Conservation (phyloP, 2,329 filamentous ascomycete species). For the Botrytis deweyae region DNA sequence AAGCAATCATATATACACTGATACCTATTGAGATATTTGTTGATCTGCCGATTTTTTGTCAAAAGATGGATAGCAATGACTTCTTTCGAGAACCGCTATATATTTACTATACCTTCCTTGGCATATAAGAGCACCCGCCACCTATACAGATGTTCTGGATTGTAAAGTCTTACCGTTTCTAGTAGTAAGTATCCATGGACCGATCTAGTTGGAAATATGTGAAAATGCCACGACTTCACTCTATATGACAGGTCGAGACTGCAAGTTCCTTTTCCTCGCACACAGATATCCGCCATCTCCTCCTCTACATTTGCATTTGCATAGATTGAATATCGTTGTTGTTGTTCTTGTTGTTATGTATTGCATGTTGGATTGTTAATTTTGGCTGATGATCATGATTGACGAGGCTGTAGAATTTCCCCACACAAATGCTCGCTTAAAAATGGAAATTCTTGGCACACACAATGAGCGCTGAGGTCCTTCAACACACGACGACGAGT, state of each 20-base stretch:
- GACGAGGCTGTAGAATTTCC: slow-evolving; percentile 18
- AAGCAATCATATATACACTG: not conserved
- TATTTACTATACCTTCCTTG: not conserved
- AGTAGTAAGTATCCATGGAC: not conserved
- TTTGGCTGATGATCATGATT: not conserved
- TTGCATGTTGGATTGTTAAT: not conserved
- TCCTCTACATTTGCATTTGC: not conserved
- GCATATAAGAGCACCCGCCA: not conserved
- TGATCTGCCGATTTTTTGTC: not conserved
- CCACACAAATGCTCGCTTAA: slow-evolving; percentile 29
- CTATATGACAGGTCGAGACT: not conserved
- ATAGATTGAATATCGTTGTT: not conserved
- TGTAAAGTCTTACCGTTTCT: not conserved
- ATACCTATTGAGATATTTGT: not conserved
- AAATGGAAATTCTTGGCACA: slow-evolving; percentile 32
- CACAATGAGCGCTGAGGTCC: slow-evolving; percentile 29
- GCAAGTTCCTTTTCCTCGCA: not conserved
- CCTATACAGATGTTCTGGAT: not conserved
- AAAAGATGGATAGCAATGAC: not conserved
- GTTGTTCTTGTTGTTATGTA: not conserved
- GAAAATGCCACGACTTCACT: not conserved
- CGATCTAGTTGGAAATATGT: not conserved
- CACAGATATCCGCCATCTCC: not conserved
- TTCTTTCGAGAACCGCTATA: not conserved
- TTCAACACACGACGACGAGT: slow-evolving; percentile 25